Percentiles rank a stretch among this genome's conserved stretches.
Evolutionary conservation across 352 stramenopile genomes (phyloP).

Genomic region (Globisporangium nunn): DNA sequence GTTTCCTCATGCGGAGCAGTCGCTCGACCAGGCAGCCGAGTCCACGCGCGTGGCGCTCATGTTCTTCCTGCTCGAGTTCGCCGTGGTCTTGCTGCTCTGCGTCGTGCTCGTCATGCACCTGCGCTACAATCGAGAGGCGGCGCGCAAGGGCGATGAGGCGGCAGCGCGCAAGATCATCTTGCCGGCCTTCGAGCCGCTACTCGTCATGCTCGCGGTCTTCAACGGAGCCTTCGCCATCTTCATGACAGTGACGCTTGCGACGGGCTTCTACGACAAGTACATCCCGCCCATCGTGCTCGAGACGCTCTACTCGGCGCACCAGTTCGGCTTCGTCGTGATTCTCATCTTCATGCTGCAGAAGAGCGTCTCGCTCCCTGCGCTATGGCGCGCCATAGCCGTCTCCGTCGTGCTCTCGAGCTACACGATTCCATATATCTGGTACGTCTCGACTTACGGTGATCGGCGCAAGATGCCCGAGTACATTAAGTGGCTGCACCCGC

Average conservation of each 20-base stretch:
- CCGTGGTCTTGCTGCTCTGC: too few relatives aligned
- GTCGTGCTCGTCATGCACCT: conserved; percentile 19
- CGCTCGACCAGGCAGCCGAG: too few relatives aligned
- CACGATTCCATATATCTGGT: conserved; percentile 19
- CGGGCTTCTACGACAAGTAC: conserved; percentile 12
- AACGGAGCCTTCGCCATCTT: conserved; percentile 25
- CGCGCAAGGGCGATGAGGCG: conserved; percentile 16
- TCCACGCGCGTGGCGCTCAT: too few relatives aligned
- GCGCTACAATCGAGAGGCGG: conserved; percentile 21
- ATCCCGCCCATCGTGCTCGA: conserved; percentile 18
- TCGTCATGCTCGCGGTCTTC: conserved; percentile 22
- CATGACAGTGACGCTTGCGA: conserved; percentile 15
- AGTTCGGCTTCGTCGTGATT: conserved; percentile 31
- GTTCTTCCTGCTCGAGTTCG: too few relatives aligned
- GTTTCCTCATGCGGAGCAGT: too few relatives aligned
- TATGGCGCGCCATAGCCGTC: conserved; percentile 19
- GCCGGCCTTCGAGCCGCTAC: conserved; percentile 34
- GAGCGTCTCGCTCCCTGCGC: conserved; percentile 29
- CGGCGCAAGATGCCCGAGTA: conserved; percentile 10
- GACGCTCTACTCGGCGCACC: conserved; percentile 21
- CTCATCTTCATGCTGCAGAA: conserved; percentile 40
- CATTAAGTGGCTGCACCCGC: conserved; percentile 9
- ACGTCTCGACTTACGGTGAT: conserved; percentile 9
- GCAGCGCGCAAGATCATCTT: conserved; percentile 35
- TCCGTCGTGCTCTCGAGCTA: conserved; percentile 22